Evolutionary conservation across 2,329 filamentous ascomycete species (phyloP).

Genomic region (Fusarium sp.): DNA sequence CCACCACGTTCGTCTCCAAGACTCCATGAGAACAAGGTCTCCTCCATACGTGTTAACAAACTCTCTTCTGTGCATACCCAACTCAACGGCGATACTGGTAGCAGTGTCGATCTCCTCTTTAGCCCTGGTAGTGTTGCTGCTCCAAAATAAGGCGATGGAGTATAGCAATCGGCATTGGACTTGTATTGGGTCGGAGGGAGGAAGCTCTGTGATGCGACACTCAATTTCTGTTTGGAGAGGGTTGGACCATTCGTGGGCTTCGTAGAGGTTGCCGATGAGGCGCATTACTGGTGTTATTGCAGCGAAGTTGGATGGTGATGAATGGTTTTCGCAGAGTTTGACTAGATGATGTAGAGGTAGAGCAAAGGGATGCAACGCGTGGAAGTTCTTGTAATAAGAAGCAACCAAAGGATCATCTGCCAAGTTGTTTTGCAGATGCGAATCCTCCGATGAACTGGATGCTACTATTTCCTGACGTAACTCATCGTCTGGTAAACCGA

Average conservation of each 20-base stretch:
- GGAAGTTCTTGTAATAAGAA: slow-evolving; percentile 53
- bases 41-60: slow-evolving; percentile 64
- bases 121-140: slow-evolving; percentile 42
- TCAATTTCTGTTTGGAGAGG: slow-evolving; percentile 14
- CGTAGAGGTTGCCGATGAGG: slow-evolving; percentile 52
- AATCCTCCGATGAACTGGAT: no score
- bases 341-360: slow-evolving; percentile 40
- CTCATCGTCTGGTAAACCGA: no score
- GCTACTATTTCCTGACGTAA: no score
- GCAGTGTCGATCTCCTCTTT: slow-evolving; percentile 58
- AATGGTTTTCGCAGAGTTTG: slow-evolving; percentile 6
- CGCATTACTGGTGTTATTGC: slow-evolving; percentile 47
- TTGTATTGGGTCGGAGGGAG: slow-evolving; percentile 43
- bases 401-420: slow-evolving; percentile 45
- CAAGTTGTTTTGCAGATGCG: no score
- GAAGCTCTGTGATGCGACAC: neutral
- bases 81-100: slow-evolving; percentile 66
- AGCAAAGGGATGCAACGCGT: slow-evolving; percentile 49
- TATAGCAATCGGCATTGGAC: slow-evolving; percentile 54
- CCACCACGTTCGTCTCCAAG: slow-evolving; percentile 79
- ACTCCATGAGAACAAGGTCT: slow-evolving; percentile 65
- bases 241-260: slow-evolving; percentile 31
- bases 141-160: slow-evolving; percentile 53
- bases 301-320: slow-evolving; percentile 18
- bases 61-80: slow-evolving; percentile 68